Evolutionary conservation across 306 rosid genomes (phyloP).

Genomic region (peach (Prunus persica)): DNA sequence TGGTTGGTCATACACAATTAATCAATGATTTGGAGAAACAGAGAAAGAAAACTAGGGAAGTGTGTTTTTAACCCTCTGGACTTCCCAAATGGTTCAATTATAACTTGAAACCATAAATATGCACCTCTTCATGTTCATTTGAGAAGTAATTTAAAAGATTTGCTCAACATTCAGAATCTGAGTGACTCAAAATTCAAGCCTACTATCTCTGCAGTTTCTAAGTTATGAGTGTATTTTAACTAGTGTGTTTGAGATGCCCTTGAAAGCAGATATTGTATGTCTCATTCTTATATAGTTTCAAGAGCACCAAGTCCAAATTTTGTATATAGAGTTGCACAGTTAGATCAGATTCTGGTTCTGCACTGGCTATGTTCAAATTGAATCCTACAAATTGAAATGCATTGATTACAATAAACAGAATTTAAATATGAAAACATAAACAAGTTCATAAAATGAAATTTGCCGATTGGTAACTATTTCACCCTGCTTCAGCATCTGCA

Average conservation of each 20-base stretch:
- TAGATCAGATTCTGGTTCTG: not conserved
- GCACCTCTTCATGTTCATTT: not conserved
- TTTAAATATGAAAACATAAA: conserved; percentile 7
- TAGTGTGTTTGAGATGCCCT: not conserved
- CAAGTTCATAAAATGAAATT: not conserved
- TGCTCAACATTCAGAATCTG: too few species aligned
- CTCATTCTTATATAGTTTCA: not conserved
- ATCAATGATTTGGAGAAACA: too few species aligned
- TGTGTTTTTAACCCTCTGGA: too few species aligned
- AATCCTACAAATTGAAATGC: conserved; percentile 16
- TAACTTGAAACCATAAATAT: too few species aligned
- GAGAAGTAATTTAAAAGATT: not conserved
- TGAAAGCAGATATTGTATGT: not conserved
- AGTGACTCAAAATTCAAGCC: too few species aligned
- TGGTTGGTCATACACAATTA: too few species aligned
- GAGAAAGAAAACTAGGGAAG: too few species aligned
- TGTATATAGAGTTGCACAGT: not conserved
- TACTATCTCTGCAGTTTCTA: too few species aligned
- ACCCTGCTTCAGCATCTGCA: conserved; percentile 2
- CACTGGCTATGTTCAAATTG: conserved; percentile 12
- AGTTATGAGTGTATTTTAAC: too few species aligned
- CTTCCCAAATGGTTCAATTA: too few species aligned
- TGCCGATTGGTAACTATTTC: not conserved
- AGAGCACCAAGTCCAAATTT: not conserved
- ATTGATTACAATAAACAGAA: conserved; percentile 21